Percentiles rank a stretch among this genome's conserved stretches.
Conservation (phyloP, 257 asterid species). For the Craterostigma plantagineum region DNA sequence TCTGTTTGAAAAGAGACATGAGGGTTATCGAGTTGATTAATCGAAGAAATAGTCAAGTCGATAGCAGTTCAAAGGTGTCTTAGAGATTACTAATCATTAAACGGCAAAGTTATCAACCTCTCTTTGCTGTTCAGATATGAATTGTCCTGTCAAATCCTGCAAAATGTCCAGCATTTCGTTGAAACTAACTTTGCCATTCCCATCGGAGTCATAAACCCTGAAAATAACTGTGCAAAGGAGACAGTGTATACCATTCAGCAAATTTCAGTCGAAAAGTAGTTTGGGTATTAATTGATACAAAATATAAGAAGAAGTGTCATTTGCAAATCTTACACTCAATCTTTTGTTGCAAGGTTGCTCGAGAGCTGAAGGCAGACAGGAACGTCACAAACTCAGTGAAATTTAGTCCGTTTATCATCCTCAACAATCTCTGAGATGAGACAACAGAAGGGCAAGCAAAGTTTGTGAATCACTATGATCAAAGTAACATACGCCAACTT, state of each 20-base stretch:
- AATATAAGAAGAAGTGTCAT: no score
- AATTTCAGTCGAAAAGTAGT: background rate
- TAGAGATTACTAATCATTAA: background rate
- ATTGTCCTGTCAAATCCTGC: conserved; percentile 58
- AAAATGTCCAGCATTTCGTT: conserved; percentile 53
- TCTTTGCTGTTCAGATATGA: conserved; percentile 31
- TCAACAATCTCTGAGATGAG: conserved; percentile 61
- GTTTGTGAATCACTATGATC: background rate
- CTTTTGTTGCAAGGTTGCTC: conserved; percentile 68
- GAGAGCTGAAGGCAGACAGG: conserved; percentile 87
- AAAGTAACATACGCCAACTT: background rate
- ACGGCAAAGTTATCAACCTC: conserved; percentile 18
- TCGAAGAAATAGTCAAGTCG: no score
- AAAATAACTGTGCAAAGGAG: conserved; percentile 42
- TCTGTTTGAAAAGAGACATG: conserved; percentile 20
- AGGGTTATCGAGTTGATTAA: no score
- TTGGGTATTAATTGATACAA: background rate
- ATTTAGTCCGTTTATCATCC: conserved; percentile 78
- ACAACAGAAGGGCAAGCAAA: conserved; percentile 6
- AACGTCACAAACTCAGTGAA: conserved; percentile 91
- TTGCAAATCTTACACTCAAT: conserved; percentile 49
- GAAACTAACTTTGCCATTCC: conserved; percentile 63
- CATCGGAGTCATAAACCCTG: conserved; percentile 65
- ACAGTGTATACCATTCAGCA: conserved; percentile 6
- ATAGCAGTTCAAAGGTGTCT: background rate